Conservation (phyloP, 768 basidiomycete genomes). For the Phylloporus rhodoxanthus region DNA sequence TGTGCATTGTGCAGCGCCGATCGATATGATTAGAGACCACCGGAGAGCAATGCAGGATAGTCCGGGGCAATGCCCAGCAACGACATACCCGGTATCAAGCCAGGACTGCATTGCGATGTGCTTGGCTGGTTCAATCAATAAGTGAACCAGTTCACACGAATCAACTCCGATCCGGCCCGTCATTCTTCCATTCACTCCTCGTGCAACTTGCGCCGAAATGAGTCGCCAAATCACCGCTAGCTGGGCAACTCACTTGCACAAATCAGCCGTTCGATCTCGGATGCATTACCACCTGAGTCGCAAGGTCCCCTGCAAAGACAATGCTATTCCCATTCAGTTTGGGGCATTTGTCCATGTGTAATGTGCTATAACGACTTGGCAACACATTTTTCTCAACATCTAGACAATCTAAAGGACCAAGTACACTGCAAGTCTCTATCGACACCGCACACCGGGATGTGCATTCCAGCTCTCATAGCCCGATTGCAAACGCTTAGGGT, state of each 20-base stretch:
- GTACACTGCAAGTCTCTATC: neutral
- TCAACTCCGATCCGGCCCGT: neutral
- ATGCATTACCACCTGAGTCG: neutral
- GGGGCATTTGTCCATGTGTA: neutral
- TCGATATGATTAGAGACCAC: neutral
- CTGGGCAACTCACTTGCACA: neutral
- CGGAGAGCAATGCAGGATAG: neutral
- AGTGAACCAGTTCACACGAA: neutral
- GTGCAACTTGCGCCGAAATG: neutral
- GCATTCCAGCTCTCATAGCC: neutral
- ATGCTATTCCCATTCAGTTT: neutral
- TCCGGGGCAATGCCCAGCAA: neutral
- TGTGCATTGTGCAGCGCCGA: neutral
- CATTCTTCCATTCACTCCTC: neutral
- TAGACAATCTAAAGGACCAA: neutral
- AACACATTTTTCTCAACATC: neutral
- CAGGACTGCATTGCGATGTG: neutral
- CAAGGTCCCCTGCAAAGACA: neutral
- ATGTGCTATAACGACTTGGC: neutral
- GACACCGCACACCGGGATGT: neutral
- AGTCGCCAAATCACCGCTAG: neutral
- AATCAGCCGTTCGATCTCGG: neutral
- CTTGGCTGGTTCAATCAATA: too few relatives aligned
- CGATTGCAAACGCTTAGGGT: neutral
- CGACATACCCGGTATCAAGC: neutral